Percentiles rank a stretch among this genome's conserved stretches.
Evolutionary conservation across 108 stramenopile species (phyloP).

Genomic region (Nitzschia sp.): DNA sequence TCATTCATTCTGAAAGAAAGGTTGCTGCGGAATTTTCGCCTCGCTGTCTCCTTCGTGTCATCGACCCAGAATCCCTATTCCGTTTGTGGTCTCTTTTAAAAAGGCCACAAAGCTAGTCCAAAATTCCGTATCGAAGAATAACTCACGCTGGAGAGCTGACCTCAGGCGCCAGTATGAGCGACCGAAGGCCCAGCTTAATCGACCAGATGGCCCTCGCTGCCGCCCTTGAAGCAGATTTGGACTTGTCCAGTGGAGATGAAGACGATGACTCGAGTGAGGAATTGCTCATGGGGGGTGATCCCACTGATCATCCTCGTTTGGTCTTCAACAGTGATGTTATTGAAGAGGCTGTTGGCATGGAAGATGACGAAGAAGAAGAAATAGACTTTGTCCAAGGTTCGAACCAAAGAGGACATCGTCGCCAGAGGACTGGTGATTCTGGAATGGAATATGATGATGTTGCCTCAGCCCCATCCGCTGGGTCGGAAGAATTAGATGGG

Average conservation of each 20-base stretch:
- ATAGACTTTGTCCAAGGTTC: neutral
- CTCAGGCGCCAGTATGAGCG: constrained; percentile 21
- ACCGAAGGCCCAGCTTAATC: constrained; percentile 27
- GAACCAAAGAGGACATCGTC: neutral
- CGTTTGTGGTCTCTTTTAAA: constrained; percentile 2
- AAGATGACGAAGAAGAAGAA: constrained; percentile 8
- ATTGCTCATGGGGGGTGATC: neutral
- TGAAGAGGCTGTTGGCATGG: neutral
- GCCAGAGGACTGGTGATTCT: neutral
- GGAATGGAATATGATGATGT: neutral
- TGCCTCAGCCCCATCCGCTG: constrained; percentile 1
- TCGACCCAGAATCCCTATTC: too few relatives aligned
- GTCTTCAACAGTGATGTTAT: constrained; percentile 22
- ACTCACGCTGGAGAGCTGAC: constrained; percentile 20
- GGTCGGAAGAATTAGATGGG: constrained; percentile 1
- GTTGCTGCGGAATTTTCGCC: too few relatives aligned
- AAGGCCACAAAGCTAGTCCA: neutral
- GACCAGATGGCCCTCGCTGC: constrained; percentile 41
- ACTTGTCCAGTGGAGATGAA: constrained; percentile 8
- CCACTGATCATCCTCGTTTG: constrained; percentile 6
- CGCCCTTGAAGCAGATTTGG: constrained; percentile 9
- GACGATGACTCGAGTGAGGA: constrained; percentile 14
- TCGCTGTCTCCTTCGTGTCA: too few relatives aligned
- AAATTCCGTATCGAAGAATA: constrained; percentile 10
- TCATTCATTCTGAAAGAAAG: too few relatives aligned